phyloP scores from a whole-genome alignment of 352 stramenopile species.

The Pythium oligandrum region DNA sequence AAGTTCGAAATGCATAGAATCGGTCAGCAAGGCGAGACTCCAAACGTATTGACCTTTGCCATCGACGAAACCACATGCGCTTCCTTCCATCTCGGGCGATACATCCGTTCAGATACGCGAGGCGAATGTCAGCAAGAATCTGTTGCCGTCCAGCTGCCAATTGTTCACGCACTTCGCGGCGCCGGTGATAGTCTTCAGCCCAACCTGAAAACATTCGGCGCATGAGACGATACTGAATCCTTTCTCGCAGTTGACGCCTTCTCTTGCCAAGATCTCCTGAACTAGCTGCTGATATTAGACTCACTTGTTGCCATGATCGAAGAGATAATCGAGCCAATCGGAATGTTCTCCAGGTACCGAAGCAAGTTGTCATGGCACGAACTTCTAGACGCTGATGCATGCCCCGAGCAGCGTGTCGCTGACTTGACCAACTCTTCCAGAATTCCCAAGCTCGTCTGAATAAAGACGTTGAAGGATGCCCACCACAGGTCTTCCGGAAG shows the following conservation, averaged over 20 bases:
- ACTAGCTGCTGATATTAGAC: slow-evolving; percentile 4
- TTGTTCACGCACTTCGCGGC: slow-evolving; percentile 1
- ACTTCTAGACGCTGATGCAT: slow-evolving; percentile 5
- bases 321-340: slow-evolving; percentile 1
- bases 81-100: slow-evolving; percentile 1
- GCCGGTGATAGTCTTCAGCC: not conserved
- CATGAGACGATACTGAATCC: not conserved
- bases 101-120: not conserved
- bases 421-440: slow-evolving; percentile 21
- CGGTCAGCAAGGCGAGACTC: not conserved
- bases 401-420: too few relatives aligned
- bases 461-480: slow-evolving; percentile 23
- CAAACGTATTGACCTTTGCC: slow-evolving; percentile 7
- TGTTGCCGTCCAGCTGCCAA: not conserved
- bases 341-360: slow-evolving; percentile 10
- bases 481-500: slow-evolving; percentile 5
- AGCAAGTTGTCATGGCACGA: not conserved
- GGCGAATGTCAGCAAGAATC: slow-evolving; percentile 2
- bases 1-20: not conserved
- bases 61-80: slow-evolving; percentile 14
- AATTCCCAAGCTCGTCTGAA: slow-evolving; percentile 20
- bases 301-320: slow-evolving; percentile 11
- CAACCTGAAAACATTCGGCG: not conserved
- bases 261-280: slow-evolving; percentile 27
- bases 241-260: slow-evolving; percentile 23